Evolutionary conservation across 1,284 basidiomycete genomes (phyloP), one percentile per base, ranked within the genome.

Genomic region (Rhodotorula sp.): DNA sequence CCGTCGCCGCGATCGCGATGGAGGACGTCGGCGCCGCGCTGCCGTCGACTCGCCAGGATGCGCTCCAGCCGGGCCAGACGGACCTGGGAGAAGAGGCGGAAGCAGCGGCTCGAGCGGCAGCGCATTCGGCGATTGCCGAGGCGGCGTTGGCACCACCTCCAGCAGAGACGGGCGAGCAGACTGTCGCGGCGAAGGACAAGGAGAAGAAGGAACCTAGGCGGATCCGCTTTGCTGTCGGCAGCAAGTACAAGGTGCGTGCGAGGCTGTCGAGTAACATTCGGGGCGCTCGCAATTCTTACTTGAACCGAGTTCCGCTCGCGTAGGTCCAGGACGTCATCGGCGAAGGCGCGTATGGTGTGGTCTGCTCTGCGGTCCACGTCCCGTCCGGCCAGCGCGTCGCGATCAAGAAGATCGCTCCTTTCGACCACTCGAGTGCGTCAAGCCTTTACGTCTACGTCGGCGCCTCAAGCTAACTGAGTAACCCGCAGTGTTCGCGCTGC

Each of bases 391-490:
- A 79, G 52, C 82, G 78, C 65, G 83, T 84, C 16, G 83, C 83
- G 42, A 83, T 84, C 79, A 84, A 84, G 80, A 87, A 88, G 74
- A 92, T 93, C 79, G 88, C 89, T 0, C 91, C 91, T 5, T 93
- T 93, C 77, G 91, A 93, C 81, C 91, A 92, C 78, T 88, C 89
- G 67, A 91, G 74, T 79, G 64, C 76, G 80, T 57, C 68, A 16
- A 5, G 5, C 34, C 34, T 7, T 4, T 4, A 27, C 44, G 25
- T 56, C 5, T 21, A 46, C 7, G 7, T 27, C 27, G 23, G 14
- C 8, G 45, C 16, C n/a, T 14, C 27, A 7, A 14, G 44, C 21
- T 41, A 27, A 61, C n/a, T 16, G 2, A 49, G 10, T 4, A 14
- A n/a, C 23, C n/a, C 8, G 34, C 60, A 74, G 70, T 93, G 91